These are phyloP conservation scores for Flaveria brownii DNA, from an alignment of 129 eudicot species.

Conservation along the genomic window DNA sequence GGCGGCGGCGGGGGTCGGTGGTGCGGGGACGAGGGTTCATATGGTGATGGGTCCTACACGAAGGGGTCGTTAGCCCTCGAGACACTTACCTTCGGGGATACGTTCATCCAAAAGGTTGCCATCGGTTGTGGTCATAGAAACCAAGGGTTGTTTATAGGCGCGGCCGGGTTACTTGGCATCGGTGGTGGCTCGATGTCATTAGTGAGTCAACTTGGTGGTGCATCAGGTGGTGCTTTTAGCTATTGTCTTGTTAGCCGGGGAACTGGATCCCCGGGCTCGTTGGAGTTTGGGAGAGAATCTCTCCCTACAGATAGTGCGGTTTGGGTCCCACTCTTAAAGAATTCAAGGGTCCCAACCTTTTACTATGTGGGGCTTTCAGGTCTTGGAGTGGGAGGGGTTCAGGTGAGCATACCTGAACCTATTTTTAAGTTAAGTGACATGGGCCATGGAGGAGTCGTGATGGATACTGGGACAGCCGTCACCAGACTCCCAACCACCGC, in stretches of 20 bases:
- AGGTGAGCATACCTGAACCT: conserved; percentile 54
- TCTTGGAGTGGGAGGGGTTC: conserved; percentile 78
- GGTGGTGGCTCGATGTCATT: conserved; percentile 89
- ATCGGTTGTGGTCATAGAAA: conserved; percentile 89
- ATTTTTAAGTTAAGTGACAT: conserved; percentile 46
- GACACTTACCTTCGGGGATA: conserved; percentile 57
- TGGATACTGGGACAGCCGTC: conserved; percentile 92
- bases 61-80: conserved; percentile 78
- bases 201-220: conserved; percentile 79
- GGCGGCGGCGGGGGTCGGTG: conserved; percentile 59
- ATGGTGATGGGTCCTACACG: conserved; percentile 86
- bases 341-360: conserved; percentile 63
- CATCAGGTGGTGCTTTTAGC: conserved; percentile 73
- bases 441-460: conserved; percentile 86
- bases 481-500: conserved; percentile 66
- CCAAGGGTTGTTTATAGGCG: conserved; percentile 82
- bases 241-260: conserved; percentile 87
- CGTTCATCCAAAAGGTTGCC: conserved; percentile 59
- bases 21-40: conserved; percentile 67
- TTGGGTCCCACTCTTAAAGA: conserved; percentile 68
- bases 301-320: conserved; percentile 68
- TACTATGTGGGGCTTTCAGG: conserved; percentile 79
- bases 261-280: conserved; percentile 57
- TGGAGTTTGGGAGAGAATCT: conserved; percentile 75
- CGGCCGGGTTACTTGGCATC: conserved; percentile 80